Evolutionary conservation across 768 basidiomycete genomes (phyloP).

Genomic region (Pholiota microspora): DNA sequence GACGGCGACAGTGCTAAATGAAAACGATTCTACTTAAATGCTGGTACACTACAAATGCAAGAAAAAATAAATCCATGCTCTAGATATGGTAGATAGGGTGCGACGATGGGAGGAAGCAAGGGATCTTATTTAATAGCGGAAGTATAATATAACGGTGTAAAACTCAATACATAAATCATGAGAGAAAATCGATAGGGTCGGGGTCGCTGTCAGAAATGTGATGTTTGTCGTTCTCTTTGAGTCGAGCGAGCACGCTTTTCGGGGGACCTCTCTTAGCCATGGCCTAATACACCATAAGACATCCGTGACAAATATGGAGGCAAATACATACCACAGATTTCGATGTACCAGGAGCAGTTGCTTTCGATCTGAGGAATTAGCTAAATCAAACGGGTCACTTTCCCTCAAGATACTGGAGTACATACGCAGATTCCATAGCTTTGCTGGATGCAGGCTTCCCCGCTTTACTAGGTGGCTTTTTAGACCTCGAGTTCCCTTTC

Average conservation of each 20-base stretch:
- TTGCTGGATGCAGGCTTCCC: neutral
- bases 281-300: neutral
- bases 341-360: neutral
- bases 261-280: constrained; percentile 31
- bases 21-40: neutral
- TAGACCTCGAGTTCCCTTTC: neutral
- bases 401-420: neutral
- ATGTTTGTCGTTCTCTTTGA: constrained; percentile 24
- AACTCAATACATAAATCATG: constrained; percentile 24
- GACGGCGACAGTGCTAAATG: neutral
- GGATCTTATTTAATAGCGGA: too few relatives aligned
- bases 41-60: neutral
- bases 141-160: too few relatives aligned
- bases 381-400: neutral
- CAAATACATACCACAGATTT: neutral
- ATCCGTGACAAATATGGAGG: neutral
- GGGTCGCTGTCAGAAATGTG: constrained; percentile 36
- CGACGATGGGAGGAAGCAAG: too few relatives aligned
- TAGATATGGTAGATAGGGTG: too few relatives aligned
- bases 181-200: constrained; percentile 46
- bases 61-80: constrained; percentile 1
- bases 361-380: neutral
- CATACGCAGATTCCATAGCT: neutral
- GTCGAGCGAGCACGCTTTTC: constrained; percentile 34
- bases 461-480: neutral